Evolutionary conservation across 2,329 filamentous ascomycete species (phyloP), one percentile per base, ranked within the genome.

Genomic region (Apiospora kogelbergensis): DNA sequence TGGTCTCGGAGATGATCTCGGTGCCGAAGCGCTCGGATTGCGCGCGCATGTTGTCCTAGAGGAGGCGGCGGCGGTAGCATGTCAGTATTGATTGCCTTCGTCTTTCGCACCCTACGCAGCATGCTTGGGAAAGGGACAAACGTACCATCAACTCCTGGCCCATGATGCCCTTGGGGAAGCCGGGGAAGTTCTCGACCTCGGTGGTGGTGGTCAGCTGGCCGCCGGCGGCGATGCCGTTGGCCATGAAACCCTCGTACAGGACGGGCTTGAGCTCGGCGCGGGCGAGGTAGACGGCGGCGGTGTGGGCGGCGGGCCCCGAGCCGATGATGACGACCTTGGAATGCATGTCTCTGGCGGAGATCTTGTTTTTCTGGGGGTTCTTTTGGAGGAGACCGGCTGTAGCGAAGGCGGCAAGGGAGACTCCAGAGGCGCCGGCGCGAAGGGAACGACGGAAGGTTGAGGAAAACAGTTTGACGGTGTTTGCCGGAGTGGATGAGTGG

Each of bases 141-240:
- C 85, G 68, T 73, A 89, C 88, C 96, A 99, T 99, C 74, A 99
- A 85, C 78, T 94, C 91, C 68, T 88, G 83, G 74, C 96, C 96
- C 82, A 94, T 92, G 80, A 99, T 94, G 72, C 91, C 93, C 76
- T 93, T 89, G 77, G 93, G 92, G 84, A 98, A 99, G 64, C 96
- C 96, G 33, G 96, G 96, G 83, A 92, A 99, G 88, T 99, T 99
- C 86, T 99, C 96, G 70, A 99, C 90, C 75, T 99, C 97, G 77
- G 97, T 98, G 68, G 96, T 99, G 33, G 97, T 99, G 68, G 97
- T 99, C 75, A 99, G 88, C 86, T 99, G 96, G 69, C 96, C 96
- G 75, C 96, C 96, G 60, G 96, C 94, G 7, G 96, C 96, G 76
- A 97, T 97, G 78, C 95, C 96, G 79, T 98, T 96, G 76, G 96